Evolutionary conservation across 805 yeast species (phyloP).

Genomic region (Wickerhamomyces strasburgensis): DNA sequence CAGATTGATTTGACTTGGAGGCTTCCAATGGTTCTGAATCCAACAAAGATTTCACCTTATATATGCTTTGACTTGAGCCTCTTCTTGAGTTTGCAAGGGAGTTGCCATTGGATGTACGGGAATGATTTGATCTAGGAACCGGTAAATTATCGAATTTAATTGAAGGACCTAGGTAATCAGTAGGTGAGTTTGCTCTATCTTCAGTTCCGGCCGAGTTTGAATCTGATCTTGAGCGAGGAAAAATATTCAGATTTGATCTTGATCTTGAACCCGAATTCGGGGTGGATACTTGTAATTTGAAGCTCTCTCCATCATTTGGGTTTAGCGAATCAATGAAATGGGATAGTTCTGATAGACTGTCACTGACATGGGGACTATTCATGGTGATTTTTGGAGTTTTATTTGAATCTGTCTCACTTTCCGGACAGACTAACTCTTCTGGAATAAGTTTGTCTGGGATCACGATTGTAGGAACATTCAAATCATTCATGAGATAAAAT

Average conservation of each 20-base stretch:
- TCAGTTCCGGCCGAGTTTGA: not conserved
- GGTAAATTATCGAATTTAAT: conserved; percentile 20
- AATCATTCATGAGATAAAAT: conserved; percentile 13
- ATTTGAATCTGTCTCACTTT: too few relatives aligned
- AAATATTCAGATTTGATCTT: not conserved
- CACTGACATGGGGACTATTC: too few relatives aligned
- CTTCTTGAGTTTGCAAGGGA: conserved; percentile 13
- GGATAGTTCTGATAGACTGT: not conserved
- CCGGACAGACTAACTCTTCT: not conserved
- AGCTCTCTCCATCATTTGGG: conserved; percentile 1
- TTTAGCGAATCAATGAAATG: conserved; percentile 8
- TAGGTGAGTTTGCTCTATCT: conserved; percentile 3
- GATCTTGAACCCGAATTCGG: conserved; percentile 3
- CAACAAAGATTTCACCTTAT: conserved; percentile 22
- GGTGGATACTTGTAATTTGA: not conserved
- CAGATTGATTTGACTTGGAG: not conserved
- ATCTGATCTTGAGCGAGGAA: conserved; percentile 4
- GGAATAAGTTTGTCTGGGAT: conserved; percentile 17
- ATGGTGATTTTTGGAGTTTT: too few relatives aligned
- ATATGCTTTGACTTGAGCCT: conserved; percentile 14
- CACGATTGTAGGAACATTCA: conserved; percentile 19
- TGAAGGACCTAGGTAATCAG: conserved; percentile 13
- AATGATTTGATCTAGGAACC: conserved; percentile 8
- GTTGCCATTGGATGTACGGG: conserved; percentile 2
- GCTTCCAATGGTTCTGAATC: conserved; percentile 13